These are phyloP conservation scores for Sporisorium scitamineum DNA, from an alignment of 1,284 basidiomycete species.

Conservation along the genomic window DNA sequence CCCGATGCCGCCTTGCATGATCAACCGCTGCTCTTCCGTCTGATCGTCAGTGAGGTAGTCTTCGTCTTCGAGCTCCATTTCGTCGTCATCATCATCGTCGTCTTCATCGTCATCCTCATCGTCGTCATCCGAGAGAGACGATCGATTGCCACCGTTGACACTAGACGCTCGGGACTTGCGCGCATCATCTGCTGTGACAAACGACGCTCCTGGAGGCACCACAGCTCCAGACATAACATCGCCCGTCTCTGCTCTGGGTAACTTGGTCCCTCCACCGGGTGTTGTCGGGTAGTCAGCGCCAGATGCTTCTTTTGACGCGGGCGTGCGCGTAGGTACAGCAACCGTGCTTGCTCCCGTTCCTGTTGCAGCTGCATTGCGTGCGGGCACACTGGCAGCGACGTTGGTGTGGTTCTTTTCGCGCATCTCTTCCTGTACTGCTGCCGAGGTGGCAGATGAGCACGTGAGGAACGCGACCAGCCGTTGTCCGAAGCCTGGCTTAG, in stretches of 20 bases:
- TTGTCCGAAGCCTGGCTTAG: conserved; percentile 31
- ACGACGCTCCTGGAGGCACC: conserved; percentile 78
- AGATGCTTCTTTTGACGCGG: conserved; percentile 29
- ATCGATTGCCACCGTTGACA: neutral
- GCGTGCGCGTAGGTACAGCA: conserved; percentile 23
- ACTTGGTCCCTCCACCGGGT: conserved; percentile 61
- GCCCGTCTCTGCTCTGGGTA: conserved; percentile 74
- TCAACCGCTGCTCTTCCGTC: conserved; percentile 83
- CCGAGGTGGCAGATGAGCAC: conserved; percentile 39
- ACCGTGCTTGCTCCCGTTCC: conserved; percentile 2
- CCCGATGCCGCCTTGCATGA: conserved; percentile 82
- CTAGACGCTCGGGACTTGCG: conserved; percentile 18
- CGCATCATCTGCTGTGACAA: conserved; percentile 65
- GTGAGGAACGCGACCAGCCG: conserved; percentile 53
- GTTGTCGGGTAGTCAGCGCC: conserved; percentile 34
- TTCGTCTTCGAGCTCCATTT: conserved; percentile 70
- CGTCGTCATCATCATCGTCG: conserved; percentile 67
- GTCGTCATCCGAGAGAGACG: neutral
- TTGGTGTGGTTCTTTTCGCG: conserved; percentile 25
- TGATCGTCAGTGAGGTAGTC: conserved; percentile 72
- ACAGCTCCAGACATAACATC: conserved; percentile 79
- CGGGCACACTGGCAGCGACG: conserved; percentile 5
- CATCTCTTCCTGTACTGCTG: conserved; percentile 42
- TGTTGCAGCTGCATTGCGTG: conserved; percentile 9
- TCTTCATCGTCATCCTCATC: conserved; percentile 33